Base-by-base conservation (phyloP, 2,329 filamentous ascomycete genomes). In the Ascomycota sp. region DNA sequence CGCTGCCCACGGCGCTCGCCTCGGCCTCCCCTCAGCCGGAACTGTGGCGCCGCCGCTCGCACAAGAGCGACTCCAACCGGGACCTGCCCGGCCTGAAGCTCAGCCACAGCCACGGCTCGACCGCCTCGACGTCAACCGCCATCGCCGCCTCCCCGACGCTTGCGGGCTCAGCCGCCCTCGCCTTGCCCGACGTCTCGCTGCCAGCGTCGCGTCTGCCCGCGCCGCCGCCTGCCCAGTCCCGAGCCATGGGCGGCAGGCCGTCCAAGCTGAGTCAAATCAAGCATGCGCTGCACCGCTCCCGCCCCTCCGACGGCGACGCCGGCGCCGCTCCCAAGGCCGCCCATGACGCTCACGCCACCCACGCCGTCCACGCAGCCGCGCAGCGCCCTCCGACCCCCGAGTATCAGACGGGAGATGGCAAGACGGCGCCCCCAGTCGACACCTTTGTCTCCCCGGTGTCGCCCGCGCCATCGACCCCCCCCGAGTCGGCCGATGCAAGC, bases 11-110 rank as follows among this genome's bases (percentile, higher is more conserved):
- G 10, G 41, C 44, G 11, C 39, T 45, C 13, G 38, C 45, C 6
- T 49, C 51, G 11, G 42, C 30, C 10, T 12, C 51, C 21, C 44
- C 44, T 25, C 46, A 48, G 25, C 43, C 47, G 30, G 49, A 58
- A 32, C 45, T 58, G 31, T 68, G 64, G 64, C 56, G 58, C 36
- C 56, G 66, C 34, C 58, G 66, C 31, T 65, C 63, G 10, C 49
- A 58, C 24, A 68, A 62, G 44, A 54, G 53, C 35, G 61, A 66
- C 35, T 53, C 54, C 34, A 57, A 49, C 38, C 45, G 62, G 27
- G 56, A 60, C 32, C 53, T 68, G 5, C 48, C 62, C 7, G 56
- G 60, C 36, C 56, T 69, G 33, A 62, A 61, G 38, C 50, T 69
- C 35, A 45, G 57, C 33, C 44, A 50, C 29, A 66, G 60, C 36